phyloP scores from a whole-genome alignment of 2,329 filamentous ascomycete genomes.

The Periconia macrospinosa region DNA sequence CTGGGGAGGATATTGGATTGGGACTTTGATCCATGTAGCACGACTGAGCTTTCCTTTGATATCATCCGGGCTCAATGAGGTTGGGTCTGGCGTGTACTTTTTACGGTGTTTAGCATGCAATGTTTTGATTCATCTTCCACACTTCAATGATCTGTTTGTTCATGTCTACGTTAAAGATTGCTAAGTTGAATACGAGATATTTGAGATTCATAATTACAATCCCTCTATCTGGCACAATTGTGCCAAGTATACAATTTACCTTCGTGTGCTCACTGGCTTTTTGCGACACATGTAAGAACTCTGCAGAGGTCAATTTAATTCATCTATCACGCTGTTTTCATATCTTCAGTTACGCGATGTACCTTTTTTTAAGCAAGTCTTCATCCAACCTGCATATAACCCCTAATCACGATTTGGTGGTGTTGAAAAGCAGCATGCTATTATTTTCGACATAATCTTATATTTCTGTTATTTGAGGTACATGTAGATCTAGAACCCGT shows the following conservation, averaged over 20 bases:
- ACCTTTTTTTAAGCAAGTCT: neutral
- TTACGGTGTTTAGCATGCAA: constrained; percentile 43
- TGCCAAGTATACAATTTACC: too few relatives aligned
- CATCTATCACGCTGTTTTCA: neutral
- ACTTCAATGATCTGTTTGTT: neutral
- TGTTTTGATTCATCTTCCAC: constrained; percentile 29
- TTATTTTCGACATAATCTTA: neutral
- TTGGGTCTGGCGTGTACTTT: constrained; percentile 41
- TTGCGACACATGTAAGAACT: too few relatives aligned
- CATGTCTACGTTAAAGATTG: too few relatives aligned
- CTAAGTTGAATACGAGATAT: too few relatives aligned
- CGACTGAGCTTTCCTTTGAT: constrained; percentile 28
- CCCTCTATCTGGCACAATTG: too few relatives aligned
- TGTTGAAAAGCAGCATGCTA: too few relatives aligned
- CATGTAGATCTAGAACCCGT: too few relatives aligned
- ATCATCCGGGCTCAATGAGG: constrained; percentile 29
- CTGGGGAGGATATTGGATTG: constrained; percentile 24
- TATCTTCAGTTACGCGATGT: neutral
- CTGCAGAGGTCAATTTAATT: too few relatives aligned
- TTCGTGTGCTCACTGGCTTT: too few relatives aligned
- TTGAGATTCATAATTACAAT: too few relatives aligned
- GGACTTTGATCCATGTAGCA: constrained; percentile 20
- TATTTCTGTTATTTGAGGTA: too few relatives aligned
- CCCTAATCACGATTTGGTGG: too few relatives aligned
- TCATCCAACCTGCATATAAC: neutral